Evolutionary conservation across 2,329 filamentous ascomycete genomes (phyloP).

Genomic region (Tolypocladium amazonense): DNA sequence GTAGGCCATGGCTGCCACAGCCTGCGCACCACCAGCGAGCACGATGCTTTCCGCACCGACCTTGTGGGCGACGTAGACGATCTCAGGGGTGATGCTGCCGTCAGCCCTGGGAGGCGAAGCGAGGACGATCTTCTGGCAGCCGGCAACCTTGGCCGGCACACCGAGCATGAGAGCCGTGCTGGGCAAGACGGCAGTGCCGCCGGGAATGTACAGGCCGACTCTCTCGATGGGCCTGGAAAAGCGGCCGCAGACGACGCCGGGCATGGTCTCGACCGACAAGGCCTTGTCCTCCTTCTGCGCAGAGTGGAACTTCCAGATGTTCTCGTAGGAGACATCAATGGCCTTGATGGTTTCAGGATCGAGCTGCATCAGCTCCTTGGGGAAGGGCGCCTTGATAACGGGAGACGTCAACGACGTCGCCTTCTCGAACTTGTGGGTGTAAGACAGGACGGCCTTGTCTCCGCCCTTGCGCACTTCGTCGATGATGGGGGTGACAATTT

Average conservation of each 20-base stretch:
- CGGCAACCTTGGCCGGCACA: slow-evolving; percentile 94
- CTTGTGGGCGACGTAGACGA: slow-evolving; percentile 96
- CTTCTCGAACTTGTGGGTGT: slow-evolving; percentile 97
- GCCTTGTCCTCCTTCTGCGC: slow-evolving; percentile 80
- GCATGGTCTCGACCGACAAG: slow-evolving; percentile 91
- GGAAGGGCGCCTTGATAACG: slow-evolving; percentile 83
- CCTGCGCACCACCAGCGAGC: slow-evolving; percentile 88
- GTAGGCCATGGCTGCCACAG: slow-evolving; percentile 93
- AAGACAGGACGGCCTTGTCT: slow-evolving; percentile 79
- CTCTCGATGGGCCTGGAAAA: slow-evolving; percentile 88
- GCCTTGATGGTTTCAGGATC: slow-evolving; percentile 74
- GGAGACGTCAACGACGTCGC: slow-evolving; percentile 83
- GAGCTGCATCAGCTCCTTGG: slow-evolving; percentile 74
- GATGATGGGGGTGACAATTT: slow-evolving; percentile 85
- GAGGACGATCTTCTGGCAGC: slow-evolving; percentile 88
- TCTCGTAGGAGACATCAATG: slow-evolving; percentile 90
- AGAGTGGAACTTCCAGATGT: slow-evolving; percentile 88
- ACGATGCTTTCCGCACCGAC: slow-evolving; percentile 94
- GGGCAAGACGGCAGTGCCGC: slow-evolving; percentile 92
- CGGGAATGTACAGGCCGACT: slow-evolving; percentile 93
- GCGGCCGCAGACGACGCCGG: slow-evolving; percentile 86
- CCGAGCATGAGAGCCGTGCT: slow-evolving; percentile 97
- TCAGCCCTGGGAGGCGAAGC: slow-evolving; percentile 85
- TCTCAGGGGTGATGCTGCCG: slow-evolving; percentile 87
- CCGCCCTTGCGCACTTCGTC: slow-evolving; percentile 74